Evolutionary conservation across 306 rosid species (phyloP).

Genomic region (Spatholobus suberectus): DNA sequence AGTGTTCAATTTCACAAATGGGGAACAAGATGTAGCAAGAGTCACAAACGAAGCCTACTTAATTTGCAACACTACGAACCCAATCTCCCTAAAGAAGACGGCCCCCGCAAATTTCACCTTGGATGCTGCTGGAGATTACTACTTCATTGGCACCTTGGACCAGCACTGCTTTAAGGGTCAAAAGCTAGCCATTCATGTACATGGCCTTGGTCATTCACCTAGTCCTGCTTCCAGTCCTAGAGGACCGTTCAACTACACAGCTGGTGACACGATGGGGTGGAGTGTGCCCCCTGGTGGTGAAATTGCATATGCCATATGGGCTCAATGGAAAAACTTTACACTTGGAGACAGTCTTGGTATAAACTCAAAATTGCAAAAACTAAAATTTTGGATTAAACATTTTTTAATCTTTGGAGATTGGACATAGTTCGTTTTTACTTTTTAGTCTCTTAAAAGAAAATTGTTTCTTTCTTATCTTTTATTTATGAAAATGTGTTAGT

Average conservation of each 20-base stretch:
- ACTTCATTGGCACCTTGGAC: conserved; percentile 60
- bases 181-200: conserved; percentile 52
- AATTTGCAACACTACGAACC: conserved; percentile 54
- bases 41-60: conserved; percentile 59
- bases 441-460: too few relatives aligned
- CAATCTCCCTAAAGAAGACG: conserved; percentile 43
- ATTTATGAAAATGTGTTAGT: too few relatives aligned
- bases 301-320: conserved; percentile 49
- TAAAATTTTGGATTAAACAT: too few relatives aligned
- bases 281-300: conserved; percentile 50
- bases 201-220: conserved; percentile 44
- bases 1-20: conserved; percentile 68
- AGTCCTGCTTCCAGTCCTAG: conserved; percentile 35
- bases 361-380: not conserved
- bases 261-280: conserved; percentile 62
- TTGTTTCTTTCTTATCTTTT: too few relatives aligned
- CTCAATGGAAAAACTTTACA: conserved; percentile 45
- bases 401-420: too few relatives aligned
- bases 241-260: conserved; percentile 46
- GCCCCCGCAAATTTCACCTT: conserved; percentile 63
- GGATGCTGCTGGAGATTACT: conserved; percentile 50
- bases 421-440: too few relatives aligned
- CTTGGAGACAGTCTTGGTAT: conserved; percentile 64
- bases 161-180: conserved; percentile 52
- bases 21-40: conserved; percentile 63